Conservation (phyloP, 306 rosid species). For the Gastrolobium villosum region DNA sequence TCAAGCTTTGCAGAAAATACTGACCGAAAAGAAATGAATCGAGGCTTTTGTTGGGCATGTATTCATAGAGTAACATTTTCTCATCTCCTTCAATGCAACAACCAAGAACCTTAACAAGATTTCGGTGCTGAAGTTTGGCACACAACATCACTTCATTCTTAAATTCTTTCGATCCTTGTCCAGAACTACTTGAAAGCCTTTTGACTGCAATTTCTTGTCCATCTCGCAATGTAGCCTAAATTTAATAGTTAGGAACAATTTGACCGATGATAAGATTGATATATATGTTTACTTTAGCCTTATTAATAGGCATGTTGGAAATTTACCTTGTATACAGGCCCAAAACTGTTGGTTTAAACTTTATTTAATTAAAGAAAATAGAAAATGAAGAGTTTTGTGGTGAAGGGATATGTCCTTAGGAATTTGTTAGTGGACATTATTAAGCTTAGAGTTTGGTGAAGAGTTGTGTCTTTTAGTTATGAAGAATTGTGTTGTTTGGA, state of each 20-base stretch:
- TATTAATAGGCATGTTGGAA: background rate
- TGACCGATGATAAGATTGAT: too few species aligned
- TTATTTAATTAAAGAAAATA: too few species aligned
- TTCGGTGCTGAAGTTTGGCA: slow-evolving; percentile 31
- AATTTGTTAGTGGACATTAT: too few species aligned
- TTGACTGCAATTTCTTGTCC: slow-evolving; percentile 36
- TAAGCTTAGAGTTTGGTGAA: too few species aligned
- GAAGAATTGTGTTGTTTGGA: too few species aligned
- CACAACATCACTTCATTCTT: slow-evolving; percentile 20
- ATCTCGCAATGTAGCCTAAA: slow-evolving; percentile 11
- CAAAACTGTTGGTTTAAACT: too few species aligned
- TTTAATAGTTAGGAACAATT: background rate
- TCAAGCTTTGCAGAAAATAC: background rate
- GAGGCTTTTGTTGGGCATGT: slow-evolving; percentile 9
- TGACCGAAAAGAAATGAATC: slow-evolving; percentile 3
- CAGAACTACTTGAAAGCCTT: slow-evolving; percentile 21
- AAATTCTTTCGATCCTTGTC: slow-evolving; percentile 14
- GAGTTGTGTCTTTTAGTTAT: too few species aligned
- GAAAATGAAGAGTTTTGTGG: too few species aligned
- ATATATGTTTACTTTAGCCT: background rate
- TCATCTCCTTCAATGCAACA: slow-evolving; percentile 25
- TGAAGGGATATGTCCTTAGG: too few species aligned
- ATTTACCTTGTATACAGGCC: slow-evolving; percentile 64
- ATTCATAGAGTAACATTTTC: slow-evolving; percentile 13
- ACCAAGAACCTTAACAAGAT: slow-evolving; percentile 24